Conservation (phyloP, 805 yeast species). For the Saccharomycopsis microspora region DNA sequence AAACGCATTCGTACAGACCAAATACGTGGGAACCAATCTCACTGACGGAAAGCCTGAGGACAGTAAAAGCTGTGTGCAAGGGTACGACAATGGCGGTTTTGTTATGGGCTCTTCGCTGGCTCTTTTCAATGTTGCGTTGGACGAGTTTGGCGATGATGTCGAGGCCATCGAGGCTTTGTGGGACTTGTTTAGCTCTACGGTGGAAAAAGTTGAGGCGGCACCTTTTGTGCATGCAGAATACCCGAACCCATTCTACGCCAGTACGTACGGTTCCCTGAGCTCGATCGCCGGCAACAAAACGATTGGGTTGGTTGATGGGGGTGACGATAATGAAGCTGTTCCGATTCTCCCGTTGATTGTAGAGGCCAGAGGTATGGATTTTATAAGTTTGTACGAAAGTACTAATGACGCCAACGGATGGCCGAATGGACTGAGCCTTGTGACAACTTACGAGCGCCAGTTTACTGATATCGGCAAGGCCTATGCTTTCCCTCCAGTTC, state of each 20-base stretch:
- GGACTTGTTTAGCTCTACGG: slow-evolving; percentile 68
- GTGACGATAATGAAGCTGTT: slow-evolving; percentile 46
- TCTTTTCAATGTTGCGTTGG: slow-evolving; percentile 56
- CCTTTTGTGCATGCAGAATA: slow-evolving; percentile 44
- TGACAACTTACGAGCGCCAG: slow-evolving; percentile 31
- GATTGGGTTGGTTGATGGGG: slow-evolving; percentile 44
- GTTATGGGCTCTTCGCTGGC: slow-evolving; percentile 77
- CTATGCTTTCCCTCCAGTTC: slow-evolving; percentile 57
- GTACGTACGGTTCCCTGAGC: slow-evolving; percentile 33
- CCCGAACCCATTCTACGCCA: slow-evolving; percentile 55
- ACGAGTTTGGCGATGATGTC: slow-evolving; percentile 42
- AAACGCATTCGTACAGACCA: slow-evolving; percentile 1
- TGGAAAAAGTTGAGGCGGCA: slow-evolving; percentile 59
- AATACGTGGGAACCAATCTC: slow-evolving; percentile 22
- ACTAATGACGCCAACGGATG: slow-evolving; percentile 32
- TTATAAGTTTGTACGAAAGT: slow-evolving; percentile 41
- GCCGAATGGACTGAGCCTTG: slow-evolving; percentile 36
- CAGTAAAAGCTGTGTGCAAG: slow-evolving; percentile 31
- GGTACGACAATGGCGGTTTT: slow-evolving; percentile 70
- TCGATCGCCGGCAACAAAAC: background rate
- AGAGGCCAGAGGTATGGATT: slow-evolving; percentile 39
- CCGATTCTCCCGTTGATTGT: slow-evolving; percentile 46
- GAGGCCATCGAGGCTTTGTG: slow-evolving; percentile 37
- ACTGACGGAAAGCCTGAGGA: slow-evolving; percentile 42
- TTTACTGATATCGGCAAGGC: slow-evolving; percentile 36